Base-by-base conservation (phyloP, 2,329 filamentous ascomycete genomes). In the Fusarium decemcellulare region DNA sequence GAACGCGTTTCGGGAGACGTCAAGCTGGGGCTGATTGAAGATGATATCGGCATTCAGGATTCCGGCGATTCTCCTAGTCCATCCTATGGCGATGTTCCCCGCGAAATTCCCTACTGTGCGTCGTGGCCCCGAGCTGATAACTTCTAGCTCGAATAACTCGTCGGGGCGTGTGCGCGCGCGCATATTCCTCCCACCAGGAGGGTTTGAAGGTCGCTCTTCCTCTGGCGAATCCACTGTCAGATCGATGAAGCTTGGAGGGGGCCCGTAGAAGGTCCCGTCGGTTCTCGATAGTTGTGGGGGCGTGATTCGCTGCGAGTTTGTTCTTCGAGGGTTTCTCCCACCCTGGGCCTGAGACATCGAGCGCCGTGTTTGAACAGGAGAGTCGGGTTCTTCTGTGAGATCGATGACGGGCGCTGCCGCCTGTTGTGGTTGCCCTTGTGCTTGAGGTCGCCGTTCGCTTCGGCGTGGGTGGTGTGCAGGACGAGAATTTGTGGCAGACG, bases 311-410 rank as follows among this genome's bases (percentile, higher is more conserved):
- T 80, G 80, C 5, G 82, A 82, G 61, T 77, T 77, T 16, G 82
- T 84, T 16, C 83, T 76, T 32, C 83, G 77, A 3, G 82, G 80
- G 57, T 85, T 82, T 46, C 78, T 74, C 12, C 69, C 66, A 27
- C 58, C 27, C 29, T 62, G 61, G 11, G 34, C 30, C 50, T 66
- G 65, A 27, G 60, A 64, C 27, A 75, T 81, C 57, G 80, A 69
- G 23, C 59, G 61, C 43, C 81, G 77, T 68, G 79, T 78, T 48
- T 81, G 71, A 8, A 72, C 64, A 7, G 84, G 83, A 16, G 83
- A 86, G 72, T 87, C 85, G 0, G 84, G 83, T 67, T 86, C 85
- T 10, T 79, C 80, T 1, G 85, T 87, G 50, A 88, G 75, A 61
- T 87, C 85, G 44, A 87, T 87, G 14, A 87, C 76, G 16, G 79